Evolutionary conservation across 768 basidiomycete genomes (phyloP).

Genomic region (Xerocomellus intermedius): DNA sequence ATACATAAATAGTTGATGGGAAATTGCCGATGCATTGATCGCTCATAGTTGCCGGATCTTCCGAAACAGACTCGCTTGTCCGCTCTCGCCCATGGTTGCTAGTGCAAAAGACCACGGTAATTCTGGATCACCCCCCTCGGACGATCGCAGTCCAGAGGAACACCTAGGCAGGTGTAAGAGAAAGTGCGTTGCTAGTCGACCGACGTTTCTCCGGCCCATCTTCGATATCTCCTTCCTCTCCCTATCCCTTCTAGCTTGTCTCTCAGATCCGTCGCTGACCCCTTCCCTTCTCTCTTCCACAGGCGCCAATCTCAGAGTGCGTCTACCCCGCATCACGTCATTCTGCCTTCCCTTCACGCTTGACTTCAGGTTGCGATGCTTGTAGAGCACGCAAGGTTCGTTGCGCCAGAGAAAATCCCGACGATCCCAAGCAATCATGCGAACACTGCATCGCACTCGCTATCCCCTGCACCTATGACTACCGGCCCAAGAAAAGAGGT

Average conservation of each 20-base stretch:
- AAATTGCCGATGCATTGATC: no score
- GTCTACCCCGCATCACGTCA: conserved; percentile 33
- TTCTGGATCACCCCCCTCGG: conserved; percentile 51
- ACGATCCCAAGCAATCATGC: conserved; percentile 76
- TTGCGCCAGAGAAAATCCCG: conserved; percentile 76
- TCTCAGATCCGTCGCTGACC: conserved; percentile 33
- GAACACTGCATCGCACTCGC: conserved; percentile 83
- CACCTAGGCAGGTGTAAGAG: conserved; percentile 64
- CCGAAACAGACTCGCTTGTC: no score
- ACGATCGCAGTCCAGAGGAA: conserved; percentile 37
- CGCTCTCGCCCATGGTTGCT: conserved; percentile 43
- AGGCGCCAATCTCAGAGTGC: conserved; percentile 86
- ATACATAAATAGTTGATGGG: neutral
- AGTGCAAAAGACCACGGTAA: conserved; percentile 65
- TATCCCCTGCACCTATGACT: conserved; percentile 87
- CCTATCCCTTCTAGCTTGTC: conserved; percentile 19
- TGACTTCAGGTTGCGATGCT: conserved; percentile 71
- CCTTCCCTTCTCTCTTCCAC: conserved; percentile 28
- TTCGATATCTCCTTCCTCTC: conserved; percentile 8
- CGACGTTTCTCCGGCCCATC: conserved; percentile 54
- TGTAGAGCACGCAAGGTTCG: conserved; percentile 86
- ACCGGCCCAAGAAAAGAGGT: conserved; percentile 91
- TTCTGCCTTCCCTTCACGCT: conserved; percentile 19
- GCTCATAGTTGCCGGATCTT: no score
- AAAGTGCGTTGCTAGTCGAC: conserved; percentile 54